Percentiles rank a stretch among this genome's conserved stretches.
phyloP scores from a whole-genome alignment of 257 asterid species.

The Solanum dulcamara region DNA sequence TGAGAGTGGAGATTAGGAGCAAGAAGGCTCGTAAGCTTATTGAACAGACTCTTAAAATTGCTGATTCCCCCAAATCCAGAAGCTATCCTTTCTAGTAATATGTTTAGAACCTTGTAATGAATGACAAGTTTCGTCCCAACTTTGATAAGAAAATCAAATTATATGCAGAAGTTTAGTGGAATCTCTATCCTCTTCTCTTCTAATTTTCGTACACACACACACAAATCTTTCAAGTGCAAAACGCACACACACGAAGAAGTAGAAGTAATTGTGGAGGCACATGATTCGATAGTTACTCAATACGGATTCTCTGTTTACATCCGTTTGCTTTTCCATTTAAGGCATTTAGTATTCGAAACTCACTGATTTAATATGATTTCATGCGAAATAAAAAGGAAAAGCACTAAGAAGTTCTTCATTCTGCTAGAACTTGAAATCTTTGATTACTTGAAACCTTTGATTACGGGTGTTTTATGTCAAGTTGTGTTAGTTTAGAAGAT shows the following conservation, averaged over 20 bases:
- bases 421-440: too few species aligned
- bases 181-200: neutral
- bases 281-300: neutral
- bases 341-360: neutral
- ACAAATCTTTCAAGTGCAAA: neutral
- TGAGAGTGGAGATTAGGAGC: constrained; percentile 76
- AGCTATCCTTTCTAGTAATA: constrained; percentile 32
- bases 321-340: neutral
- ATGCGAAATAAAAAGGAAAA: neutral
- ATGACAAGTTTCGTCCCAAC: neutral
- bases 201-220: neutral
- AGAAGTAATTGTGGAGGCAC: neutral
- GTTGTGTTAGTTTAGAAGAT: neutral
- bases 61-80: constrained; percentile 71
- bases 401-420: neutral
- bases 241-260: neutral
- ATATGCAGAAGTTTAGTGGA: neutral
- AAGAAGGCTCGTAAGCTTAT: constrained; percentile 64
- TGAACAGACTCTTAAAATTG: constrained; percentile 58
- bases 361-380: neutral
- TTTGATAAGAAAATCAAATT: neutral
- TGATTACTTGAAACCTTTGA: neutral
- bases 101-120: neutral
- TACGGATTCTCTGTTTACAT: neutral
- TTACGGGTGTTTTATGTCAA: neutral